A percentile compares a stretch with the other conserved stretches of the same genome.
Evolutionary conservation across 2,329 filamentous ascomycete species (phyloP).

Genomic region (Fusarium keratoplasticum): DNA sequence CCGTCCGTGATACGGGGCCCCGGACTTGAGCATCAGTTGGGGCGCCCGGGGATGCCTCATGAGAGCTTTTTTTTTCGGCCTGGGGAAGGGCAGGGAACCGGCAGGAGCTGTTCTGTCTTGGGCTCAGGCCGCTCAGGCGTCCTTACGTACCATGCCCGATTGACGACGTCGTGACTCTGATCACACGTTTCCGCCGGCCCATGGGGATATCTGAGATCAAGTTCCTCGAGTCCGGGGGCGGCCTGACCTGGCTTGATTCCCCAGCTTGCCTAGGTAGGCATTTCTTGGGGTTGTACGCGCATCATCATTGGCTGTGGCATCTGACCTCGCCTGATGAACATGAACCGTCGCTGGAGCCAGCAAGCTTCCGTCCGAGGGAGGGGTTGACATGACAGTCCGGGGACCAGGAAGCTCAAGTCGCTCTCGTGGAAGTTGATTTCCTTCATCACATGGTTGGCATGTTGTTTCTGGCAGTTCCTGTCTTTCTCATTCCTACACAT

Average conservation of each 20-base stretch:
- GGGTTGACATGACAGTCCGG: constrained; percentile 15
- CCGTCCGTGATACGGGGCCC: constrained; percentile 40
- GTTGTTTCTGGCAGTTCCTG: background rate
- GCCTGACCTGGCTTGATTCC: constrained; percentile 10
- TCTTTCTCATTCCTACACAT: background rate
- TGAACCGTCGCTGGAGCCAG: constrained; percentile 13
- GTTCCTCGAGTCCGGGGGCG: constrained; percentile 22
- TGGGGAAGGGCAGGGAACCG: constrained; percentile 26
- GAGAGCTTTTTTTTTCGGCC: constrained; percentile 9
- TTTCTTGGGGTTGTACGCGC: constrained; percentile 14
- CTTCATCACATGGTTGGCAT: constrained; percentile 12
- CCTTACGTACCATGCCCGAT: constrained; percentile 11
- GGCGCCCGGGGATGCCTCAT: constrained; percentile 23
- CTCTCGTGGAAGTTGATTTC: constrained; percentile 4
- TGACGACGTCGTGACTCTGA: constrained; percentile 1
- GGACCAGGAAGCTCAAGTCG: constrained; percentile 24
- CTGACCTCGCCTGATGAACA: constrained; percentile 17
- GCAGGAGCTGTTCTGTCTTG: constrained; percentile 5
- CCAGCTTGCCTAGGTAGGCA: constrained; percentile 13
- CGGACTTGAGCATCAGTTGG: constrained; percentile 35
- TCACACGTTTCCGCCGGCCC: constrained; percentile 20
- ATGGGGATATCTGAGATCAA: constrained; percentile 15
- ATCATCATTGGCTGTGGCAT: constrained; percentile 18
- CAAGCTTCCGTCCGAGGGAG: constrained; percentile 20
- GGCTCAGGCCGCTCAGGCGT: background rate